Evolutionary conservation across 2,329 filamentous ascomycete species (phyloP), one percentile per base, ranked within the genome.

Genomic region (Stagonosporopsis tanaceti): DNA sequence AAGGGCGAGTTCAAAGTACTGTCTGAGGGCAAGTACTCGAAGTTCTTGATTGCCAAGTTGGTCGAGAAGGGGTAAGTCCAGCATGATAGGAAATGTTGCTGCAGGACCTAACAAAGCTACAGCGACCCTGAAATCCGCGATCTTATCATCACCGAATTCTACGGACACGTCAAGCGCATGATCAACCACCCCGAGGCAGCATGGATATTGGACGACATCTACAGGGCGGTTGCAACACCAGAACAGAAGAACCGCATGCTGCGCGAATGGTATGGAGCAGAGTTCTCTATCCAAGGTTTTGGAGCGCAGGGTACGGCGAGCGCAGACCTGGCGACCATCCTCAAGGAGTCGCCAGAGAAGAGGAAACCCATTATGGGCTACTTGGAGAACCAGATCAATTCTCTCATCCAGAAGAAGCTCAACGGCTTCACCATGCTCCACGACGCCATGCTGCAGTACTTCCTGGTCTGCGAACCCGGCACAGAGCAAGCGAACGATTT

Each of bases 401-500:
- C 90, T 61, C 85, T 99, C 39, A 85, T 98, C 45, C 93, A 99
- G 79, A 99, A 99, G 85, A 95, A 95, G 79, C 89, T 95, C 79
- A 96, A 92, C 0, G 94, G 92, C 9, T 98, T 99, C 79, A 98
- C 94, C 2, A 96, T 99, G 85, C 86, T 99, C 20, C 96, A 99
- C 77, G 95, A 98, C 71, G 95, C 95, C 47, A 97, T 99, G 93
- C 82, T 97, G 58, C 94, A 99, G 75, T 99, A 97, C 78, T 97
- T 94, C 78, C 80, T 92, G 50, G 94, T 90, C 69, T 87, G 89
- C 44, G 89, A 90, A 63, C 81, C 86, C 4, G 93, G 90, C 3
- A 91, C 88, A 41, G 87, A 91, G 56, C 94, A 98, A 75, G 88
- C 92, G 39, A 90, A 83, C 30, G 93, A 96, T 68, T 97, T 97